Evolutionary conservation across 768 basidiomycete genomes (phyloP).

Genomic region (Pilatotrama ljubarskyi): DNA sequence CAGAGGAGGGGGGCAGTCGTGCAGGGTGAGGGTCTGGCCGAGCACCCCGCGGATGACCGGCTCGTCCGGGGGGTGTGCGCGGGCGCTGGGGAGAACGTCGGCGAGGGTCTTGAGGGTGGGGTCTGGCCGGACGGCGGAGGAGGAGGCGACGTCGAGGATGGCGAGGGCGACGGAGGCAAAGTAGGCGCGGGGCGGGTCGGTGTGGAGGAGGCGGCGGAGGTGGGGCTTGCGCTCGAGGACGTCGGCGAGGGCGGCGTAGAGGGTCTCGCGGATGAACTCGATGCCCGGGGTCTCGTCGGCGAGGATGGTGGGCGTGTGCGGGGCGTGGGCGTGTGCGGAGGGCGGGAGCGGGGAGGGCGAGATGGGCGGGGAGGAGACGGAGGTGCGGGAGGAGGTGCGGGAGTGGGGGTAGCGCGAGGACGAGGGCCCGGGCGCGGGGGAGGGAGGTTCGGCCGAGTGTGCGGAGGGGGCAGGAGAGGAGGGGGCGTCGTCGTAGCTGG

Average conservation of each 20-base stretch:
- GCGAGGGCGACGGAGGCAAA: conserved; percentile 76
- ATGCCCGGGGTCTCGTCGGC: conserved; percentile 56
- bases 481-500: conserved; percentile 50
- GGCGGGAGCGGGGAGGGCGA: conserved; percentile 23
- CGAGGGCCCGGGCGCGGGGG: conserved; percentile 23
- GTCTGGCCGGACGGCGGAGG: conserved; percentile 49
- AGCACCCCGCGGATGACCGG: conserved; percentile 47
- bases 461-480: conserved; percentile 29
- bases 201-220: conserved; percentile 55
- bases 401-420: conserved; percentile 1
- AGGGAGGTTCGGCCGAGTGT: conserved; percentile 12
- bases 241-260: conserved; percentile 80
- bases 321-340: conserved; percentile 18
- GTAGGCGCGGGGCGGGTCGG: conserved; percentile 73
- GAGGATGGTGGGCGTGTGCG: conserved; percentile 33
- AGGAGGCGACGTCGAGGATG: conserved; percentile 65
- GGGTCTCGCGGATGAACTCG: conserved; percentile 80
- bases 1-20: conserved; percentile 61
- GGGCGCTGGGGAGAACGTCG: conserved; percentile 8
- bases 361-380: conserved; percentile 31
- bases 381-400: conserved; percentile 20
- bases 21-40: conserved; percentile 54
- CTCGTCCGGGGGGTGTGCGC: conserved; percentile 37
- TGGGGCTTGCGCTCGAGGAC: conserved; percentile 56
- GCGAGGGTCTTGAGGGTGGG: conserved; percentile 13